Conservation (phyloP, 768 basidiomycete species). For the Boletus huronensis region DNA sequence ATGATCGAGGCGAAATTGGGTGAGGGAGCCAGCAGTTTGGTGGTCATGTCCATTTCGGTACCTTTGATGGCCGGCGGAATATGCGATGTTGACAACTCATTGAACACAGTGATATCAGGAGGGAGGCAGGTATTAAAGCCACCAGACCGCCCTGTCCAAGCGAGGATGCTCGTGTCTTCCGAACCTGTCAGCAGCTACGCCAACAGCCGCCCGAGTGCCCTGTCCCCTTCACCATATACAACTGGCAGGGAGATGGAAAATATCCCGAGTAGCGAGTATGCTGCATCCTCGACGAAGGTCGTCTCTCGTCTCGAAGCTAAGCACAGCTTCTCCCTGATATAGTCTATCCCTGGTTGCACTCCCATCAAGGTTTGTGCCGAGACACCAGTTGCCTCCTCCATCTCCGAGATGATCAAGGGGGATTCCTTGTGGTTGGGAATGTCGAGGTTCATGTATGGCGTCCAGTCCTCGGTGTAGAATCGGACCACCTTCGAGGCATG, state of each 20-base stretch:
- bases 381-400: conserved; percentile 5
- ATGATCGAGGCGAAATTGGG: background rate
- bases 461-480: conserved; percentile 2
- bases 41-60: background rate
- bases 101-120: background rate
- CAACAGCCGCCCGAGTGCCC: conserved; percentile 6
- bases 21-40: background rate
- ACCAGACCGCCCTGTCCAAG: conserved; percentile 7
- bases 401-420: background rate
- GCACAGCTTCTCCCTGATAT: conserved; percentile 12
- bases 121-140: conserved; percentile 13
- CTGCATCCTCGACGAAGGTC: conserved; percentile 7
- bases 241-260: background rate
- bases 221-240: conserved; percentile 11
- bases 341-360: conserved; percentile 1
- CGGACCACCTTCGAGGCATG: conserved; percentile 6
- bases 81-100: background rate
- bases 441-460: background rate
- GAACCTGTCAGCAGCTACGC: conserved; percentile 5
- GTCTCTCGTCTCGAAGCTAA: conserved; percentile 8
- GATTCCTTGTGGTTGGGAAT: conserved; percentile 8
- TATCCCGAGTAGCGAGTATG: conserved; percentile 11
- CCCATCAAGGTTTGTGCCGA: background rate
- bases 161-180: conserved; percentile 3
- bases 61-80: background rate